Evolutionary conservation across 441 rosid species (phyloP).

Genomic region (Gossypium gossypioides): DNA sequence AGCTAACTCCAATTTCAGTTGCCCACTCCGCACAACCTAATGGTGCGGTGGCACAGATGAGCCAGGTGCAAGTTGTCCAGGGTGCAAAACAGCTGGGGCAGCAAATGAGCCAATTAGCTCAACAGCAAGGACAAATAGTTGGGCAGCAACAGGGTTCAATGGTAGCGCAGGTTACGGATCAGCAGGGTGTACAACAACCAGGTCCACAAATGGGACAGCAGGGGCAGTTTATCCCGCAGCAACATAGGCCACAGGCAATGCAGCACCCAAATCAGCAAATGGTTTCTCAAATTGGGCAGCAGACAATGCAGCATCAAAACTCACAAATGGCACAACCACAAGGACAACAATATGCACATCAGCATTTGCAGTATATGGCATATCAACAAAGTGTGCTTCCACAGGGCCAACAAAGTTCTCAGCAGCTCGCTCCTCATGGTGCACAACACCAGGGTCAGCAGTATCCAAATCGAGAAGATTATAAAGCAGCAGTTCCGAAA

Average conservation of each 20-base stretch:
- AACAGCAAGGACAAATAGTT: conserved; percentile 31
- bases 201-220: conserved; percentile 35
- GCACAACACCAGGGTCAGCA: conserved; percentile 32
- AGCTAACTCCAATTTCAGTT: conserved; percentile 50
- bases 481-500: conserved; percentile 30
- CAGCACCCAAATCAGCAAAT: conserved; percentile 47
- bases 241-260: conserved; percentile 48
- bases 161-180: conserved; percentile 29
- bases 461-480: conserved; percentile 44
- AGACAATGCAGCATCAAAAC: conserved; percentile 30
- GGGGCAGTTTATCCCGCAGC: conserved; percentile 36
- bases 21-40: conserved; percentile 36
- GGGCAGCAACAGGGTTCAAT: conserved; percentile 26
- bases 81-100: conserved; percentile 34
- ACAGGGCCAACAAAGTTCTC: conserved; percentile 41
- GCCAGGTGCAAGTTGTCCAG: conserved; percentile 29
- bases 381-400: conserved; percentile 44
- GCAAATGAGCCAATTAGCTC: conserved; percentile 36
- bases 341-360: conserved; percentile 43
- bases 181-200: conserved; percentile 32
- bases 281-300: conserved; percentile 27
- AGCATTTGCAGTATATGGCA: conserved; percentile 47
- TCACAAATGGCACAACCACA: conserved; percentile 36
- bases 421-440: conserved; percentile 39
- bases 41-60: conserved; percentile 30